A percentile compares a stretch with the other conserved stretches of the same genome.
Evolutionary conservation across 2,329 filamentous ascomycete species (phyloP).

Genomic region (Colletotrichum sp.): DNA sequence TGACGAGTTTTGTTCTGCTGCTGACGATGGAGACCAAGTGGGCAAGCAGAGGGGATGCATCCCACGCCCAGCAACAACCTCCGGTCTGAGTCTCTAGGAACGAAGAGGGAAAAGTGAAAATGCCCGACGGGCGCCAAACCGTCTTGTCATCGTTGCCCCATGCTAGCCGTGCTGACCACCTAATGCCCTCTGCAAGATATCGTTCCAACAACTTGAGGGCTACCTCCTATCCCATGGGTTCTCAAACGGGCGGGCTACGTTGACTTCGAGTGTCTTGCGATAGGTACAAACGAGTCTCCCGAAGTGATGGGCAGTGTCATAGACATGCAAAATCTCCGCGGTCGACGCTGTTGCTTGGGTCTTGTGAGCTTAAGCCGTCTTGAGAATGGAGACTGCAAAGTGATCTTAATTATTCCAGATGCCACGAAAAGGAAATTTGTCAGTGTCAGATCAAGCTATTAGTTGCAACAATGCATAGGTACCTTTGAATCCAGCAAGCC

Average conservation of each 20-base stretch:
- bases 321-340: neutral
- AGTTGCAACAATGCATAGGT: neutral
- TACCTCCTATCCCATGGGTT: neutral
- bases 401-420: neutral
- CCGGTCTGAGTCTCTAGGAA: neutral
- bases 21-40: neutral
- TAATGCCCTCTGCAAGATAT: neutral
- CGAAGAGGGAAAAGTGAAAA: neutral
- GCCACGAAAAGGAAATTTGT: neutral
- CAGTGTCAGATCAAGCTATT: neutral
- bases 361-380: neutral
- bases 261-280: neutral
- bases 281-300: neutral
- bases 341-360: neutral
- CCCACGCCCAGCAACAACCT: neutral
- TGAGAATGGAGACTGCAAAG: neutral
- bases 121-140: neutral
- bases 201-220: neutral
- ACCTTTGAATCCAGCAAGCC: neutral
- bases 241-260: neutral
- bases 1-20: neutral
- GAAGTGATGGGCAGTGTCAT: neutral
- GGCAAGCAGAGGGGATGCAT: neutral
- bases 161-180: neutral
- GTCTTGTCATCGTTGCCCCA: neutral